These are phyloP conservation scores for Pseudogymnoascus sp. DNA, from an alignment of 2,329 filamentous ascomycete species.

Conservation along the genomic window DNA sequence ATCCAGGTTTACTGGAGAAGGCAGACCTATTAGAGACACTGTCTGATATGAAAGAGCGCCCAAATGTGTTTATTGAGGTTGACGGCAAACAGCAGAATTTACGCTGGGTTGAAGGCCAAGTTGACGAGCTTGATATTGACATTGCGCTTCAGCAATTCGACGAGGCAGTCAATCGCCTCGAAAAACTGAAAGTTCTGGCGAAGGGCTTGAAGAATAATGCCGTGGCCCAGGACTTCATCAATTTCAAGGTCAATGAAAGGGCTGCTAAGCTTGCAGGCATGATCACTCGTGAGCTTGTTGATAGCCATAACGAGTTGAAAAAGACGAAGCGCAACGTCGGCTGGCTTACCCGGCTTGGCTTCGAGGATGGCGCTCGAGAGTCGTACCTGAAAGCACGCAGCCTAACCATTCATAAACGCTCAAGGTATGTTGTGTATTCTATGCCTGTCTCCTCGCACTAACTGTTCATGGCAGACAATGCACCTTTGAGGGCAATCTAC, in stretches of 20 bases:
- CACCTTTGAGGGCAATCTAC: constrained; percentile 88
- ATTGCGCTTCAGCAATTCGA: constrained; percentile 88
- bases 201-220: constrained; percentile 75
- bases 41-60: constrained; percentile 65
- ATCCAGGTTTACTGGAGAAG: constrained; percentile 68
- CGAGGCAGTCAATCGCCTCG: constrained; percentile 71
- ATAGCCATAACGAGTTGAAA: constrained; percentile 65
- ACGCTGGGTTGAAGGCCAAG: constrained; percentile 88
- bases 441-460: constrained; percentile 19
- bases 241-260: constrained; percentile 80
- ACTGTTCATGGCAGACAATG: constrained; percentile 60
- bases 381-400: constrained; percentile 75
- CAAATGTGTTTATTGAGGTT: constrained; percentile 78
- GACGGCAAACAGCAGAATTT: constrained; percentile 95
- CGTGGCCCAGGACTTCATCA: constrained; percentile 86
- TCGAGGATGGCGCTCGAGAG: constrained; percentile 81
- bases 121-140: constrained; percentile 93
- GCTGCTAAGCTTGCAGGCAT: constrained; percentile 68
- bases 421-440: constrained; percentile 51
- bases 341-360: constrained; percentile 81
- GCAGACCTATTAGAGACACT: constrained; percentile 70
- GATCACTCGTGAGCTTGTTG: constrained; percentile 67
- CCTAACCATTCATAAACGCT: constrained; percentile 69
- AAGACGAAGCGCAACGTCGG: constrained; percentile 73
- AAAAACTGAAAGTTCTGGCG: constrained; percentile 73